Evolutionary conservation across 306 rosid genomes (phyloP).

Genomic region (Abrus precatorius): DNA sequence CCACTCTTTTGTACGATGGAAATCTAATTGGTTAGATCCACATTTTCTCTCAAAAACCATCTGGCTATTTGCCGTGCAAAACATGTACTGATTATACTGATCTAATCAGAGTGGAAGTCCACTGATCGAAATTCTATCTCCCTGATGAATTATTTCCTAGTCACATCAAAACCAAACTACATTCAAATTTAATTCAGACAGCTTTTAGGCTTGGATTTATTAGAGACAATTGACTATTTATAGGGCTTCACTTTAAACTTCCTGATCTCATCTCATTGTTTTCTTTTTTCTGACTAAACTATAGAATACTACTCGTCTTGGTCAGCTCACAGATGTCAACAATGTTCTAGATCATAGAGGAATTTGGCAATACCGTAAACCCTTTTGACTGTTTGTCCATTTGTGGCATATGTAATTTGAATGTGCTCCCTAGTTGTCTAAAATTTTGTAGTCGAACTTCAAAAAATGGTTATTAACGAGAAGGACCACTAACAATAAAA

Average conservation of each 20-base stretch:
- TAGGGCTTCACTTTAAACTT: conserved; percentile 12
- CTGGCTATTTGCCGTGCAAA: background rate
- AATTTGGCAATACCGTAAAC: background rate
- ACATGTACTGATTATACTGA: background rate
- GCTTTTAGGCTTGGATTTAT: conserved; percentile 25
- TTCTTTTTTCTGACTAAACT: background rate
- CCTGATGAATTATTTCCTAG: conserved; percentile 27
- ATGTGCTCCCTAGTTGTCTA: background rate
- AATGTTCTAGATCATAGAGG: conserved; percentile 1
- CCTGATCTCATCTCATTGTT: background rate
- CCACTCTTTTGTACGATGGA: conserved; percentile 30
- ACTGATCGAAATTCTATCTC: background rate
- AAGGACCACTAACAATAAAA: background rate
- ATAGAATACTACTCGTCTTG: background rate
- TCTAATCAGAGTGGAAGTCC: conserved; percentile 2
- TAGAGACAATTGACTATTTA: conserved; percentile 3
- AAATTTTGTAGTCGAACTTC: background rate
- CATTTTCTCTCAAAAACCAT: conserved; percentile 6
- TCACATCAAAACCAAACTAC: conserved; percentile 21
- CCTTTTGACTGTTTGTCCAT: background rate
- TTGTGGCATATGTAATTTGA: background rate
- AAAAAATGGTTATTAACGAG: background rate
- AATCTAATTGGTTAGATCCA: conserved; percentile 23
- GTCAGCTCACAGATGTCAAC: background rate
- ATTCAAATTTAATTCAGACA: background rate